These are phyloP conservation scores for Tephrocybe sp. DNA, from an alignment of 768 basidiomycete species.

Conservation along the genomic window DNA sequence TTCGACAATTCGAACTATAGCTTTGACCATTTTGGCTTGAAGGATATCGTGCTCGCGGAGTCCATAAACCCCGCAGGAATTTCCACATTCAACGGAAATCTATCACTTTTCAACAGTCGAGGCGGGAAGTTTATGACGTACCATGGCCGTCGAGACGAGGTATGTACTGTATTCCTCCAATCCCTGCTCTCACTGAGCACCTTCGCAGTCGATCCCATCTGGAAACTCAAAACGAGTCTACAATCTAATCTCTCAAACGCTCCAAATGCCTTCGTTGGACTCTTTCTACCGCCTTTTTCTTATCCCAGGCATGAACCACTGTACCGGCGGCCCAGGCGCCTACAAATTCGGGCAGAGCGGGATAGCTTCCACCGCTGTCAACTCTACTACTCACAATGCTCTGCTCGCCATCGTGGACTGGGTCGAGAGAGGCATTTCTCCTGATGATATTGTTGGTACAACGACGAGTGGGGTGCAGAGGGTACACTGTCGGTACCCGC, in stretches of 20 bases:
- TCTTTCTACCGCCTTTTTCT: slow-evolving; percentile 14
- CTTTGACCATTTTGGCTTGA: neutral
- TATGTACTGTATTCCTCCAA: neutral
- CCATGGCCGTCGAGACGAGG: slow-evolving; percentile 5
- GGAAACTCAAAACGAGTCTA: slow-evolving; percentile 3
- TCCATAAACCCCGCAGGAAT: neutral
- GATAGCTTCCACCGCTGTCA: neutral
- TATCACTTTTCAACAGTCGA: slow-evolving; percentile 3
- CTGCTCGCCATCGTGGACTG: slow-evolving; percentile 6
- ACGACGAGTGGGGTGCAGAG: neutral
- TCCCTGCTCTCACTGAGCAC: no score
- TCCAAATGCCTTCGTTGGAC: slow-evolving; percentile 1
- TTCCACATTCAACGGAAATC: neutral
- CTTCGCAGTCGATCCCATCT: neutral
- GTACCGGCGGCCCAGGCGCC: neutral
- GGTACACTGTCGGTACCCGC: slow-evolving; percentile 6
- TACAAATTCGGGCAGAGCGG: slow-evolving; percentile 1
- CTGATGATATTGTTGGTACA: neutral
- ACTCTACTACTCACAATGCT: slow-evolving; percentile 3
- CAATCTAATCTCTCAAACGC: neutral
- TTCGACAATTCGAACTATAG: neutral
- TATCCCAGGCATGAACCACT: slow-evolving; percentile 7
- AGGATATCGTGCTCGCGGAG: neutral
- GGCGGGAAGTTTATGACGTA: slow-evolving; percentile 14
- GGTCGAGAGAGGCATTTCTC: slow-evolving; percentile 2